phyloP scores from a whole-genome alignment of 2,329 filamentous ascomycete species.

The Arachnopeziza araneosa region DNA sequence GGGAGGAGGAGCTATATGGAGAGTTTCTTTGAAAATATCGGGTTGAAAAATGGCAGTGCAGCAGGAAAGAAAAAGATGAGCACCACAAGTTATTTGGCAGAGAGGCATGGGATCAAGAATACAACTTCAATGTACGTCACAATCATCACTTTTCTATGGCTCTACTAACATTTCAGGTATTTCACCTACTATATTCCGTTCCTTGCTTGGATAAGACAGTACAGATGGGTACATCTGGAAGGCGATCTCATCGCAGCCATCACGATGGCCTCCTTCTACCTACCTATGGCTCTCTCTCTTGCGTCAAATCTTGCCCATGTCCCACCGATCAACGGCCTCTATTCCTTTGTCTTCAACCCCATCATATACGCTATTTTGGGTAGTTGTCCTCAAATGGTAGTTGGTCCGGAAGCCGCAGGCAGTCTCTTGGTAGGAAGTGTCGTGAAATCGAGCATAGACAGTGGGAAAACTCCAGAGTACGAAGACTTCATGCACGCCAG shows the following conservation, averaged over 20 bases:
- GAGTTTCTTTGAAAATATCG: slow-evolving; percentile 20
- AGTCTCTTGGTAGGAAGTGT: slow-evolving; percentile 86
- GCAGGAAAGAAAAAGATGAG: slow-evolving; percentile 56
- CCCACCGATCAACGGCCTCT: slow-evolving; percentile 88
- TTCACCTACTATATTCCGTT: slow-evolving; percentile 90
- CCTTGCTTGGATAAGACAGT: slow-evolving; percentile 84
- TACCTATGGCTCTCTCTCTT: slow-evolving; percentile 92
- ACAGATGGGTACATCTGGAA: slow-evolving; percentile 72
- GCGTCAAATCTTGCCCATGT: slow-evolving; percentile 90
- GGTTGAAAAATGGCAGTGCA: slow-evolving; percentile 15
- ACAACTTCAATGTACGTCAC: slow-evolving; percentile 64
- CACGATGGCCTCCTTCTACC: slow-evolving; percentile 98
- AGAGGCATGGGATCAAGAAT: slow-evolving; percentile 68
- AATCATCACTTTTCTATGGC: background rate
- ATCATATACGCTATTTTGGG: slow-evolving; percentile 87
- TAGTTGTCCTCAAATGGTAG: slow-evolving; percentile 86
- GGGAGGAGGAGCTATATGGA: slow-evolving; percentile 19
- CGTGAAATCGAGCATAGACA: slow-evolving; percentile 69
- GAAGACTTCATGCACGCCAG: slow-evolving; percentile 65
- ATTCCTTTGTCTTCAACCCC: slow-evolving; percentile 89
- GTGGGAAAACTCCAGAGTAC: slow-evolving; percentile 58
- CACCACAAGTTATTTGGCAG: slow-evolving; percentile 65
- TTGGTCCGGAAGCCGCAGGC: slow-evolving; percentile 91
- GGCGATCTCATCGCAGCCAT: slow-evolving; percentile 85
- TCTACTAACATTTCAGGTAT: slow-evolving; percentile 52